Conservation (phyloP, 306 rosid species). For the Elaeagnus macrophylla region DNA sequence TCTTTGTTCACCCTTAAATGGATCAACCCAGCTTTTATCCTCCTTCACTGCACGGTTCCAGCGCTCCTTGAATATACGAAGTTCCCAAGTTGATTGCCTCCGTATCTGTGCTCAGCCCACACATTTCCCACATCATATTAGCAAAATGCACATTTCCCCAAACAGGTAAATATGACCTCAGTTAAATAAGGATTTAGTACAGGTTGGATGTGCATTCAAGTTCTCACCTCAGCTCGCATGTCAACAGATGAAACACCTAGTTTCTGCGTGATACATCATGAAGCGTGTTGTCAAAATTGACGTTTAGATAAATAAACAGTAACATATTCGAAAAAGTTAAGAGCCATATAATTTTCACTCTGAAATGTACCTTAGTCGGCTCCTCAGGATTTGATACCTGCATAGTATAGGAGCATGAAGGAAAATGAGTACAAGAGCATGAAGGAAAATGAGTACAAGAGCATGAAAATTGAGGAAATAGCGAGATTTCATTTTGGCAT, state of each 20-base stretch:
- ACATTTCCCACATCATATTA: too few relatives aligned
- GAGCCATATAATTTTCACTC: neutral
- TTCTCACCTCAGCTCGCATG: constrained; percentile 65
- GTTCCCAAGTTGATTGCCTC: constrained; percentile 94
- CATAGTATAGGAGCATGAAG: too few relatives aligned
- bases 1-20: constrained; percentile 36
- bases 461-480: too few relatives aligned
- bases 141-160: too few relatives aligned
- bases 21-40: constrained; percentile 73
- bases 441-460: too few relatives aligned
- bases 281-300: constrained; percentile 3
- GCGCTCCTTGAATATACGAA: constrained; percentile 59
- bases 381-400: constrained; percentile 36
- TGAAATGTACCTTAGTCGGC: constrained; percentile 39
- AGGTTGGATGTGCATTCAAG: constrained; percentile 3
- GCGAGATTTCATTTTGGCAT: too few relatives aligned
- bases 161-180: neutral
- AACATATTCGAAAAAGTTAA: too few relatives aligned
- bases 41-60: constrained; percentile 63
- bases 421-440: too few relatives aligned
- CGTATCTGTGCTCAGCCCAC: constrained; percentile 43
- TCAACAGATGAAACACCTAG: constrained; percentile 31
- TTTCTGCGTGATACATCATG: constrained; percentile 35
- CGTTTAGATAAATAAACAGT: neutral
- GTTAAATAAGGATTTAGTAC: neutral